Evolutionary conservation across 1,284 basidiomycete species (phyloP).

Genomic region (Leccinum fallax): DNA sequence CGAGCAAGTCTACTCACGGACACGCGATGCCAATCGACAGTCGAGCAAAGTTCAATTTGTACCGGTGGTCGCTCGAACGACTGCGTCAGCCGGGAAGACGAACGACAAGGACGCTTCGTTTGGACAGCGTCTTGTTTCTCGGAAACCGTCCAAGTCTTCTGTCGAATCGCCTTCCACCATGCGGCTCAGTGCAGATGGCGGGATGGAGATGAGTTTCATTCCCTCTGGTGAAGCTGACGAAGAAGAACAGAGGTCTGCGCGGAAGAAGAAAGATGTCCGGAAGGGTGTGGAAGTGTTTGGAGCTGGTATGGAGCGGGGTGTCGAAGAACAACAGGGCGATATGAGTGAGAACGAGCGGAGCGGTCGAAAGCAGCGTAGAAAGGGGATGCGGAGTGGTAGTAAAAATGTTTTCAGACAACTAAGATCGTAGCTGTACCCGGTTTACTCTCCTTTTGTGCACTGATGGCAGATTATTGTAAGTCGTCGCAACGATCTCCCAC

Average conservation of each 20-base stretch:
- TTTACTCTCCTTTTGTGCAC: not conserved
- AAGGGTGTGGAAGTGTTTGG: constrained; percentile 81
- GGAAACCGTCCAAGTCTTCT: constrained; percentile 14
- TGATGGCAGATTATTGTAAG: constrained; percentile 29
- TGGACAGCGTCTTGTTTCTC: constrained; percentile 60
- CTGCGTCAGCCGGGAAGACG: constrained; percentile 33
- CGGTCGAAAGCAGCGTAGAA: constrained; percentile 73
- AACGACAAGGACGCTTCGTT: constrained; percentile 61
- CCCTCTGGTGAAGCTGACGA: constrained; percentile 45
- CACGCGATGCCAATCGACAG: constrained; percentile 42
- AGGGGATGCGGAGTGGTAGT: constrained; percentile 80
- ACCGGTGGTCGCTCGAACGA: constrained; percentile 56
- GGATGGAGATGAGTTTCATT: constrained; percentile 69
- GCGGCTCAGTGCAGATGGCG: constrained; percentile 45
- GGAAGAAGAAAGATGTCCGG: constrained; percentile 42
- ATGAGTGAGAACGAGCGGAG: constrained; percentile 59
- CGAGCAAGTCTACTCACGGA: constrained; percentile 48
- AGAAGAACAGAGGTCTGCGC: constrained; percentile 17
- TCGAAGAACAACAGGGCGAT: constrained; percentile 47
- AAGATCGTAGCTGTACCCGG: constrained; percentile 14
- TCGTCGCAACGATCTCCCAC: constrained; percentile 3
- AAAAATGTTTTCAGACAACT: constrained; percentile 75
- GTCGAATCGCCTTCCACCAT: constrained; percentile 8
- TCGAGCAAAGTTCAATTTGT: constrained; percentile 57
- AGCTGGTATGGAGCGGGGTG: constrained; percentile 82